Evolutionary conservation across 2,329 filamentous ascomycete species (phyloP).

Genomic region (Zalaria obscura): DNA sequence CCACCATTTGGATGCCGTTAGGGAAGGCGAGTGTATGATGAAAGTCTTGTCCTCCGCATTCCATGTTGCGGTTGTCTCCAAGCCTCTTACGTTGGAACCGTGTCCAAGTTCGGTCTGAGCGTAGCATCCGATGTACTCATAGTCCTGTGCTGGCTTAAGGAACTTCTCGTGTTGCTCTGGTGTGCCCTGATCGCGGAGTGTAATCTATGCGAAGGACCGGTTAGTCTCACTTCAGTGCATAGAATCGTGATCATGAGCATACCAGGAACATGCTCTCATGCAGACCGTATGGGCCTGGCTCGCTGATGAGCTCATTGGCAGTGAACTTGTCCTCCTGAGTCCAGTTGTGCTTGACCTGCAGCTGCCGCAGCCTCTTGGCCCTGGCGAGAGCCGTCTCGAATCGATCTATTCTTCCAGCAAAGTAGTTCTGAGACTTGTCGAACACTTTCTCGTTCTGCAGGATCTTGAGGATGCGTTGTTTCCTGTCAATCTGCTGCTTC

Average conservation of each 20-base stretch:
- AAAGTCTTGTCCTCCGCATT: slow-evolving; percentile 61
- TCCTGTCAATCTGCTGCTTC: slow-evolving; percentile 46
- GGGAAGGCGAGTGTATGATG: slow-evolving; percentile 55
- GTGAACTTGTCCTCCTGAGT: slow-evolving; percentile 45
- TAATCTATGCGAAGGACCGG: slow-evolving; percentile 32
- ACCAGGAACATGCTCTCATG: slow-evolving; percentile 59
- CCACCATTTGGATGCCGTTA: slow-evolving; percentile 76
- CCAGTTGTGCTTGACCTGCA: slow-evolving; percentile 56
- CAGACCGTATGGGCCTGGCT: slow-evolving; percentile 60
- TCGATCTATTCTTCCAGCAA: slow-evolving; percentile 52
- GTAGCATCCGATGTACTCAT: slow-evolving; percentile 65
- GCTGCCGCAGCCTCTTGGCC: slow-evolving; percentile 54
- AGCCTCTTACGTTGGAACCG: slow-evolving; percentile 59
- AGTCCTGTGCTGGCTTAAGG: slow-evolving; percentile 52
- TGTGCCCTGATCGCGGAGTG: slow-evolving; percentile 56
- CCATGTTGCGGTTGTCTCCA: slow-evolving; percentile 63
- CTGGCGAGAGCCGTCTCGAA: slow-evolving; percentile 56
- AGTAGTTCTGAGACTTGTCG: slow-evolving; percentile 67
- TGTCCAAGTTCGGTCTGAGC: slow-evolving; percentile 71
- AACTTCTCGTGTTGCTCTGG: slow-evolving; percentile 62
- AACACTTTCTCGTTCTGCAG: slow-evolving; percentile 56
- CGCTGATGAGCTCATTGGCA: slow-evolving; percentile 56
- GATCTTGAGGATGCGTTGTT: slow-evolving; percentile 47
- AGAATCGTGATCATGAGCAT: slow-evolving; percentile 10
- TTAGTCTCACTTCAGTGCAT: neutral